Percentiles rank a stretch among this genome's conserved stretches.
phyloP scores from a whole-genome alignment of 306 rosid species.

The Albizia julibrissin region DNA sequence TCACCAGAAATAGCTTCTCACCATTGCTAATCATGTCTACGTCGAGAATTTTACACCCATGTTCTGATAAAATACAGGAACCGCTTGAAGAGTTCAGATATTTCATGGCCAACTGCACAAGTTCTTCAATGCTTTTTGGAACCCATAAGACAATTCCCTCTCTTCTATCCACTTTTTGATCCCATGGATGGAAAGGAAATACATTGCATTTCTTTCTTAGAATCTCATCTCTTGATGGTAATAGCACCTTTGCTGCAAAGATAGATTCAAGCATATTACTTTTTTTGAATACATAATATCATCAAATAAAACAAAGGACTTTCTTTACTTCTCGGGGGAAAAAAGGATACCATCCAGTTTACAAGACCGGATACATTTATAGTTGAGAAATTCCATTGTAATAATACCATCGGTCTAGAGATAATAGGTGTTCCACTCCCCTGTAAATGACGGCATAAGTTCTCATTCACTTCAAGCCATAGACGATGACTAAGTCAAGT shows the following conservation, averaged over 20 bases:
- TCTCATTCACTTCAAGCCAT: neutral
- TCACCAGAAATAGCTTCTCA: conserved; percentile 44
- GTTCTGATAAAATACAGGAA: conserved; percentile 40
- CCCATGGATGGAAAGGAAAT: conserved; percentile 52
- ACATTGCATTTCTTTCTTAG: conserved; percentile 41
- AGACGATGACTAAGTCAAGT: neutral
- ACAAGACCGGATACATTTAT: neutral
- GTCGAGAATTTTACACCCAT: conserved; percentile 42
- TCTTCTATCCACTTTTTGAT: conserved; percentile 23
- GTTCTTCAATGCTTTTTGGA: conserved; percentile 46
- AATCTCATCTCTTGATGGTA: conserved; percentile 28
- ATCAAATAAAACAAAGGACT: neutral
- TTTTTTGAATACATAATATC: neutral
- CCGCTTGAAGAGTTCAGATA: conserved; percentile 19
- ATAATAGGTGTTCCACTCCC: neutral
- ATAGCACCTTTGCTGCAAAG: conserved; percentile 10
- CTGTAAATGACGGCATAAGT: neutral
- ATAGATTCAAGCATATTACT: neutral
- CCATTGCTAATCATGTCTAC: conserved; percentile 35
- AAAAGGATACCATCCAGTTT: neutral
- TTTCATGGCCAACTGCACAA: conserved; percentile 34
- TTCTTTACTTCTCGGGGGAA: neutral
- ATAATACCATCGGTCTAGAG: neutral
- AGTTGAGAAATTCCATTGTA: neutral
- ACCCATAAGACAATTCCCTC: conserved; percentile 46